Percentiles rank a stretch among this genome's conserved stretches.
Evolutionary conservation across 768 basidiomycete species (phyloP).

Genomic region (Russula vinacea): DNA sequence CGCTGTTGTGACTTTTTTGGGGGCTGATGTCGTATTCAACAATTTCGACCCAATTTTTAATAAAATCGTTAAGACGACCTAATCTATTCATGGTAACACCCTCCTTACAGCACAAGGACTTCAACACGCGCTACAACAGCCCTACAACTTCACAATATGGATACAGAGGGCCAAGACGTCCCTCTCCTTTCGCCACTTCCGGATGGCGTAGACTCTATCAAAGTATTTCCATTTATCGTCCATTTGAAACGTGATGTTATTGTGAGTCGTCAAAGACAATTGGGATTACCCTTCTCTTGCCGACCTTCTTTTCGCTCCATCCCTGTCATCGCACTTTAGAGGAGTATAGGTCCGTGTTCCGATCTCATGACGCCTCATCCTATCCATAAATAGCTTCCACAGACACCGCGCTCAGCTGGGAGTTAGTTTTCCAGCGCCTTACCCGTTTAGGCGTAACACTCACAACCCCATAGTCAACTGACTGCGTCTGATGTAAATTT

Average conservation of each 20-base stretch:
- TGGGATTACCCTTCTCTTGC: background rate
- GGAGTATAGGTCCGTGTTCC: slow-evolving; percentile 33
- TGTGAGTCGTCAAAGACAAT: slow-evolving; percentile 43
- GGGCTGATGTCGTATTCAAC: no score
- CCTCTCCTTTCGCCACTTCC: slow-evolving; percentile 53
- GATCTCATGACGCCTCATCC: background rate
- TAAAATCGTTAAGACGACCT: background rate
- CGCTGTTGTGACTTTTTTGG: no score
- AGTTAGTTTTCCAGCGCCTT: slow-evolving; percentile 48
- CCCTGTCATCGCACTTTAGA: slow-evolving; percentile 27
- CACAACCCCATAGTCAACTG: slow-evolving; percentile 53
- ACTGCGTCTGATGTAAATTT: slow-evolving; percentile 83
- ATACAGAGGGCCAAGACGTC: slow-evolving; percentile 35
- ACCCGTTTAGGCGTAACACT: slow-evolving; percentile 19
- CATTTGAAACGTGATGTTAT: slow-evolving; percentile 65
- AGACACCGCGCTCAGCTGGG: slow-evolving; percentile 75
- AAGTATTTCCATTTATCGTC: slow-evolving; percentile 80
- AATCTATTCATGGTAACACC: background rate
- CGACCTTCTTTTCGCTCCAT: slow-evolving; percentile 14
- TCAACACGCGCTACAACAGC: slow-evolving; percentile 5
- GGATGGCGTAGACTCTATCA: slow-evolving; percentile 57
- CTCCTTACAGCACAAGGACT: slow-evolving; percentile 9
- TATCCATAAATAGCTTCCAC: background rate
- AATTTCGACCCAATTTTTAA: no score
- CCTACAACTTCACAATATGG: slow-evolving; percentile 34